Evolutionary conservation across 2,329 filamentous ascomycete genomes (phyloP).

Genomic region (Cladosporium colombiae): DNA sequence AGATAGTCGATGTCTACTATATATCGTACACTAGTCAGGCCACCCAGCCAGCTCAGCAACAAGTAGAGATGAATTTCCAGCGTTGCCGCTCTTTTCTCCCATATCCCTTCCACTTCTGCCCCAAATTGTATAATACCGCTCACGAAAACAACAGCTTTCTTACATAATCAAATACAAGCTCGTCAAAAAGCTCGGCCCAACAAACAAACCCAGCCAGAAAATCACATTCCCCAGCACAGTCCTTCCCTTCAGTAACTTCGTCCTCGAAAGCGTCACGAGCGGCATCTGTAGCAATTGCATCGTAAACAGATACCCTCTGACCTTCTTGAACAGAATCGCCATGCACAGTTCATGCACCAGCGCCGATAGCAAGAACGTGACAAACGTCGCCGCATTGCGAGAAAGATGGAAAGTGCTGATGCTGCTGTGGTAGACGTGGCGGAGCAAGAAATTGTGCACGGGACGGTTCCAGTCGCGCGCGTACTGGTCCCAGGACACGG

Average conservation of each 20-base stretch:
- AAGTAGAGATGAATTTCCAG: not conserved
- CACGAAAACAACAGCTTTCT: too few species aligned
- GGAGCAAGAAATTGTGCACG: constrained; percentile 74
- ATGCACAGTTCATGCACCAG: constrained; percentile 75
- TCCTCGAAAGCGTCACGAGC: constrained; percentile 66
- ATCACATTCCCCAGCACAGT: constrained; percentile 69
- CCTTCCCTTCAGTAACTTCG: constrained; percentile 63
- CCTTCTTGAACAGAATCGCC: constrained; percentile 78
- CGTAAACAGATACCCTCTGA: constrained; percentile 71
- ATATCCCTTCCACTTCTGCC: not conserved
- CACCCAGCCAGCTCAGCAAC: not conserved
- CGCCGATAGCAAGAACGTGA: constrained; percentile 73
- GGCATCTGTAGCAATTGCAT: constrained; percentile 75
- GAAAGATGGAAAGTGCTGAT: constrained; percentile 72
- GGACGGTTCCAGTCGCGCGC: constrained; percentile 81
- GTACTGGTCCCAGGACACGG: constrained; percentile 70
- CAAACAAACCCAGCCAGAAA: constrained; percentile 79
- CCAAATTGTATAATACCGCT: too few species aligned
- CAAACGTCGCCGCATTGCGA: constrained; percentile 70
- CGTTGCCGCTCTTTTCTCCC: not conserved
- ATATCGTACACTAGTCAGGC: not conserved
- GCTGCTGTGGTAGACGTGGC: constrained; percentile 77
- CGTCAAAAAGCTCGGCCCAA: constrained; percentile 66
- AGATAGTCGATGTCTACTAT: not conserved
- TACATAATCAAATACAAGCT: constrained; percentile 53